These are phyloP conservation scores for Pseudogymnoascus sp. DNA, from an alignment of 2,329 filamentous ascomycete species.

Conservation along the genomic window DNA sequence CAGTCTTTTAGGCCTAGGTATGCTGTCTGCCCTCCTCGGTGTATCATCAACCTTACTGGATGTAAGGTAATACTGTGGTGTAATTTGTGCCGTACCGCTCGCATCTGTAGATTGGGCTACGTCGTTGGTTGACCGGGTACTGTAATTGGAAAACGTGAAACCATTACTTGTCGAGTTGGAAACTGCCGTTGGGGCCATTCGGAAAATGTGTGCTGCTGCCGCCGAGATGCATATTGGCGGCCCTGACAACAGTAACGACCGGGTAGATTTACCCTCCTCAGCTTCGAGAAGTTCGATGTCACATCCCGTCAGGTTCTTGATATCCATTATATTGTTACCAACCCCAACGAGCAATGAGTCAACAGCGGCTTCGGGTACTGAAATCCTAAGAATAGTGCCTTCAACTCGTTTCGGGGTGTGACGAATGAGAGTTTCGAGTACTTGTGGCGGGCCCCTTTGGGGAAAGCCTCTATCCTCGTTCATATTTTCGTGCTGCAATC, in stretches of 20 bases:
- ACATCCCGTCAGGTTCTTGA: slow-evolving; percentile 5
- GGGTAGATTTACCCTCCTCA: background rate
- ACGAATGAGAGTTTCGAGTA: background rate
- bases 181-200: background rate
- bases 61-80: background rate
- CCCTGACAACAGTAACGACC: background rate
- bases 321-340: slow-evolving; percentile 4
- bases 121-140: background rate
- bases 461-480: background rate
- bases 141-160: background rate
- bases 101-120: background rate
- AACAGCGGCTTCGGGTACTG: background rate
- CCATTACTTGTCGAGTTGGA: background rate
- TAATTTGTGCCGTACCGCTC: background rate
- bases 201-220: background rate
- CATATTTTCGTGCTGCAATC: background rate
- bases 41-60: background rate
- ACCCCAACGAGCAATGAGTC: background rate
- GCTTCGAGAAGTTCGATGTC: slow-evolving; percentile 3
- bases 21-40: slow-evolving; percentile 3
- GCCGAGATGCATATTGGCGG: background rate
- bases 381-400: background rate
- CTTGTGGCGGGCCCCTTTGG: background rate
- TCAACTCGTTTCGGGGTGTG: background rate
- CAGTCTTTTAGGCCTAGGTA: background rate